These are phyloP conservation scores for Sergeia podlipaevii DNA, from an alignment of 208 protist genomes.

Conservation along the genomic window DNA sequence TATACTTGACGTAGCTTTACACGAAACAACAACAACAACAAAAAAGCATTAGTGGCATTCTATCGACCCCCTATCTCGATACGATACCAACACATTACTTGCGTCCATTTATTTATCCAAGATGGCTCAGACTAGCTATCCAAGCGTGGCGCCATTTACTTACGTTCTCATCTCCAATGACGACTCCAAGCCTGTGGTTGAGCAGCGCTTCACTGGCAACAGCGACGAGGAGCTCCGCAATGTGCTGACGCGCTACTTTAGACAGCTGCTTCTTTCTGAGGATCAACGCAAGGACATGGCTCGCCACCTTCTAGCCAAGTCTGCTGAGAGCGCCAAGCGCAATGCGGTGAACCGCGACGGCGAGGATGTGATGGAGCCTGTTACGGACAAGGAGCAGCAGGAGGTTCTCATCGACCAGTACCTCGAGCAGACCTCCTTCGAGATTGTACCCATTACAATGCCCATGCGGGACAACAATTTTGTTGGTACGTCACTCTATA, in stretches of 20 bases:
- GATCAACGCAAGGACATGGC: constrained; percentile 68
- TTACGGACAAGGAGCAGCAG: constrained; percentile 27
- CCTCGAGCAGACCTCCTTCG: constrained; percentile 70
- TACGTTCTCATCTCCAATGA: constrained; percentile 77
- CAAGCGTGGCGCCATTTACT: constrained; percentile 51
- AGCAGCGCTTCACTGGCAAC: constrained; percentile 46
- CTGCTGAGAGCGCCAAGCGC: constrained; percentile 16
- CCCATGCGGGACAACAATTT: constrained; percentile 64
- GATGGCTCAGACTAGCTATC: constrained; percentile 18
- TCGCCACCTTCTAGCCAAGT: constrained; percentile 44
- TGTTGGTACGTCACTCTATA: constrained; percentile 85
- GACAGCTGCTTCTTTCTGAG: constrained; percentile 55
- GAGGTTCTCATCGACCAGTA: constrained; percentile 64
- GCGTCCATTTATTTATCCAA: too few species aligned
- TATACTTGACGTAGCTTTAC: background rate
- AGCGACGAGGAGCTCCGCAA: constrained; percentile 65
- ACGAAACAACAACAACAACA: constrained; percentile 2
- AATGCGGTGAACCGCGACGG: constrained; percentile 1
- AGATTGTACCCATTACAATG: constrained; percentile 87
- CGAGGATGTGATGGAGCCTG: constrained; percentile 2
- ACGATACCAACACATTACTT: background rate
- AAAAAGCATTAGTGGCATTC: constrained; percentile 7
- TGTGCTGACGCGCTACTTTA: constrained; percentile 64
- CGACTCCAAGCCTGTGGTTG: constrained; percentile 23
- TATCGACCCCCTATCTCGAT: background rate